Conservation (phyloP, 805 yeast species). For the Teunomyces tritomae region DNA sequence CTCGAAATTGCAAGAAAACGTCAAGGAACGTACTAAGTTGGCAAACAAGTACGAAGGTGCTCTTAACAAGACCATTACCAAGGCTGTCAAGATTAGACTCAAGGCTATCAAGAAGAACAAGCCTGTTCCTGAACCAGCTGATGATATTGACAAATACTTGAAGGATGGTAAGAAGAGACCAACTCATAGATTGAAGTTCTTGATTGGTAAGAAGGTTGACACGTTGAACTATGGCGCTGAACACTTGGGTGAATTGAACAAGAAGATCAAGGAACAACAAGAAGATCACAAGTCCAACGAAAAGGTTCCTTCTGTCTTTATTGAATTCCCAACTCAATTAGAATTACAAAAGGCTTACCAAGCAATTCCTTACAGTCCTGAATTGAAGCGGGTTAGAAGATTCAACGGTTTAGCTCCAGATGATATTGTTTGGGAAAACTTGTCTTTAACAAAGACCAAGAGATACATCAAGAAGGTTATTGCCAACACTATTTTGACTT, state of each 20-base stretch:
- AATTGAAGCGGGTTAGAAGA: slow-evolving; percentile 47
- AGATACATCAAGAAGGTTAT: slow-evolving; percentile 55
- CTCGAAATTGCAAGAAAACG: slow-evolving; percentile 51
- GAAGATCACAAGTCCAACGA: slow-evolving; percentile 47
- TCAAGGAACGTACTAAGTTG: slow-evolving; percentile 63
- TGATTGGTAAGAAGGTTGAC: slow-evolving; percentile 81
- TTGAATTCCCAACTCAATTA: slow-evolving; percentile 79
- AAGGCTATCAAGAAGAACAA: slow-evolving; percentile 59
- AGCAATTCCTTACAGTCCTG: slow-evolving; percentile 58
- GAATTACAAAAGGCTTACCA: slow-evolving; percentile 90
- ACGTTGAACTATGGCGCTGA: slow-evolving; percentile 73
- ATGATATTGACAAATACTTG: slow-evolving; percentile 61
- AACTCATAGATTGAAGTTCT: slow-evolving; percentile 66
- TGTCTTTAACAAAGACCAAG: slow-evolving; percentile 54
- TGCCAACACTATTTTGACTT: slow-evolving; percentile 63
- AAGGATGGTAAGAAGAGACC: slow-evolving; percentile 73
- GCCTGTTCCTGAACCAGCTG: slow-evolving; percentile 53
- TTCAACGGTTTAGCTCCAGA: slow-evolving; percentile 70
- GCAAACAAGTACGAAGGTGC: slow-evolving; percentile 62
- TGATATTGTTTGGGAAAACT: slow-evolving; percentile 82
- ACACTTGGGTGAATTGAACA: slow-evolving; percentile 65
- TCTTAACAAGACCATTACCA: slow-evolving; percentile 56
- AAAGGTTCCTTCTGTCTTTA: slow-evolving; percentile 66
- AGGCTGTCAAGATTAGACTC: slow-evolving; percentile 54
- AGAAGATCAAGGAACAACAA: slow-evolving; percentile 61